Conservation (phyloP, 1,284 basidiomycete genomes). For the Kwoniella shivajii region DNA sequence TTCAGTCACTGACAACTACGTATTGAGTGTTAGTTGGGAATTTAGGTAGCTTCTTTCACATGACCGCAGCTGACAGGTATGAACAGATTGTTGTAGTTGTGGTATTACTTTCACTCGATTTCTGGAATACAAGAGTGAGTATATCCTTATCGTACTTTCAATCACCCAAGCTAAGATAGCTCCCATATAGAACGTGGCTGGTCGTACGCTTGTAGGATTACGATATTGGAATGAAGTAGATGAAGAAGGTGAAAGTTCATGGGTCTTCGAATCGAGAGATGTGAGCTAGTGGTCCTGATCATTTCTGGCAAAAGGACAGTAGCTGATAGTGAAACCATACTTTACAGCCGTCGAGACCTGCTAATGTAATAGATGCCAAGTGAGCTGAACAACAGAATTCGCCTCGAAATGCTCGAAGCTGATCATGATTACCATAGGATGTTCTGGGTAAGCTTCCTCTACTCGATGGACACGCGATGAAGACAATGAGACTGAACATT, state of each 20-base stretch:
- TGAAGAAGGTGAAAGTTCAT: slow-evolving; percentile 90
- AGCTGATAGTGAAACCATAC: not conserved
- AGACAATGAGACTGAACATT: slow-evolving; percentile 1
- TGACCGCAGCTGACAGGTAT: slow-evolving; percentile 6
- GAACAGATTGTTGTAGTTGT: slow-evolving; percentile 84
- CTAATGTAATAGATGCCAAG: slow-evolving; percentile 88
- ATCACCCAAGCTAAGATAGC: not conserved
- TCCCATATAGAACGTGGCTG: slow-evolving; percentile 75
- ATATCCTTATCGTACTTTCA: not conserved
- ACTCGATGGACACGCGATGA: not conserved
- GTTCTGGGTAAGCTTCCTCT: slow-evolving; percentile 71
- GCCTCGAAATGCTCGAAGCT: not conserved
- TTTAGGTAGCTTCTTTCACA: not conserved
- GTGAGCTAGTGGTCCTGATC: slow-evolving; percentile 58
- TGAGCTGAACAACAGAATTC: slow-evolving; percentile 59
- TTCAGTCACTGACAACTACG: slow-evolving; percentile 79
- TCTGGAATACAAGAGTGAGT: slow-evolving; percentile 88
- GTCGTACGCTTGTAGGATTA: slow-evolving; percentile 84
- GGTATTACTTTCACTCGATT: slow-evolving; percentile 87
- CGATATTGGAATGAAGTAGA: slow-evolving; percentile 98
- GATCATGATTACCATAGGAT: slow-evolving; percentile 62
- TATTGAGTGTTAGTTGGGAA: slow-evolving; percentile 69
- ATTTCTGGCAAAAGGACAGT: too few relatives aligned
- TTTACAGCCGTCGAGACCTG: slow-evolving; percentile 77
- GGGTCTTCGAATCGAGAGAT: slow-evolving; percentile 93